Evolutionary conservation across 176 grass and related monocot genomes (phyloP).

Genomic region (Leersia perrieri): DNA sequence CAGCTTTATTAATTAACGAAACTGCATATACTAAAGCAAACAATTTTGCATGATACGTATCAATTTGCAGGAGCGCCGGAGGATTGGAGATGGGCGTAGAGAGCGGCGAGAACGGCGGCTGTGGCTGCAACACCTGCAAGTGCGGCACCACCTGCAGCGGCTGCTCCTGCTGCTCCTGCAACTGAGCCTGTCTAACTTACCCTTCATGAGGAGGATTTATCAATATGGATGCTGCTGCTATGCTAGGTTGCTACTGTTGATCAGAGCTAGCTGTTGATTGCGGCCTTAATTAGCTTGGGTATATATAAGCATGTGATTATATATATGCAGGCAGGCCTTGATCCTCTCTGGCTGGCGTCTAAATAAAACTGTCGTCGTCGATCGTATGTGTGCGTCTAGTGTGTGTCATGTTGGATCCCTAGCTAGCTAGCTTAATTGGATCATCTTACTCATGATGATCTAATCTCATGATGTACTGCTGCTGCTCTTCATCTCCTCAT

Average conservation of each 20-base stretch:
- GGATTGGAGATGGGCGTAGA: slow-evolving; percentile 51
- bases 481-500: slow-evolving; percentile 13
- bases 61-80: slow-evolving; percentile 30
- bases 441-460: background rate
- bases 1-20: too few species aligned
- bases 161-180: slow-evolving; percentile 65
- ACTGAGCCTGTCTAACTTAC: slow-evolving; percentile 35
- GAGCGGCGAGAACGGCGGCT: slow-evolving; percentile 57
- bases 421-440: background rate
- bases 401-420: background rate
- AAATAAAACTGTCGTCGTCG: slow-evolving; percentile 35
- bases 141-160: slow-evolving; percentile 71
- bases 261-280: too few species aligned
- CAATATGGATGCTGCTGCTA: too few species aligned
- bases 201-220: slow-evolving; percentile 4
- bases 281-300: background rate
- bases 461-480: background rate
- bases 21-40: too few species aligned
- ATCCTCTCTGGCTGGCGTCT: background rate
- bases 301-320: background rate
- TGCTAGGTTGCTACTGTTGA: too few species aligned
- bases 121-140: slow-evolving; percentile 67
- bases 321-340: background rate
- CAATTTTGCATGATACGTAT: too few species aligned
- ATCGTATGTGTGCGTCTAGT: background rate